Percentiles rank a stretch among this genome's conserved stretches.
These are phyloP conservation scores for Solanum okadae DNA, from an alignment of 257 asterid species.

Conservation along the genomic window DNA sequence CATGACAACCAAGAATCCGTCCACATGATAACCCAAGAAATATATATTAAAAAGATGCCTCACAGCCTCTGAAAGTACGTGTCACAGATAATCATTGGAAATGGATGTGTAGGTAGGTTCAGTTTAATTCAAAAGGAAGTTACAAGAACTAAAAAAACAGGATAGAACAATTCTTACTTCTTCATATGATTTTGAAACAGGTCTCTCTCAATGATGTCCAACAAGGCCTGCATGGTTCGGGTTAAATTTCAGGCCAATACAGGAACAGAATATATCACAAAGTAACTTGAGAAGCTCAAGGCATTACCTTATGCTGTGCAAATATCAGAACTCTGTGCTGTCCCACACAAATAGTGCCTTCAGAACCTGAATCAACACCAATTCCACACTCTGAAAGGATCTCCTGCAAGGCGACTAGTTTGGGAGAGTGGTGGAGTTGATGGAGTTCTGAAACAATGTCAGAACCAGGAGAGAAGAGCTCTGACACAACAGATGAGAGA, in stretches of 20 bases:
- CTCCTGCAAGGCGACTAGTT: conserved; percentile 95
- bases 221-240: conserved; percentile 58
- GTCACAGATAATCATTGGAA: neutral
- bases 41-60: neutral
- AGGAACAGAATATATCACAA: conserved; percentile 9
- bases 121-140: neutral
- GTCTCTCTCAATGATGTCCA: conserved; percentile 89
- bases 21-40: neutral
- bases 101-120: neutral
- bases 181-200: conserved; percentile 80
- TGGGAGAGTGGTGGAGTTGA: conserved; percentile 83
- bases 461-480: conserved; percentile 55
- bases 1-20: neutral
- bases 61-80: neutral
- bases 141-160: neutral
- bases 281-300: neutral
- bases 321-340: conserved; percentile 94
- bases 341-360: conserved; percentile 61
- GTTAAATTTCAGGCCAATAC: neutral
- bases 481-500: conserved; percentile 58
- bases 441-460: conserved; percentile 75
- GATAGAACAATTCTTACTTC: conserved; percentile 46
- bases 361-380: conserved; percentile 82
- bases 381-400: conserved; percentile 99
- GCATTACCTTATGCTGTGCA: conserved; percentile 91